A percentile compares a stretch with the other conserved stretches of the same genome.
phyloP scores from a whole-genome alignment of 1,139 yeast species.

The Yamadazyma triangularis region DNA sequence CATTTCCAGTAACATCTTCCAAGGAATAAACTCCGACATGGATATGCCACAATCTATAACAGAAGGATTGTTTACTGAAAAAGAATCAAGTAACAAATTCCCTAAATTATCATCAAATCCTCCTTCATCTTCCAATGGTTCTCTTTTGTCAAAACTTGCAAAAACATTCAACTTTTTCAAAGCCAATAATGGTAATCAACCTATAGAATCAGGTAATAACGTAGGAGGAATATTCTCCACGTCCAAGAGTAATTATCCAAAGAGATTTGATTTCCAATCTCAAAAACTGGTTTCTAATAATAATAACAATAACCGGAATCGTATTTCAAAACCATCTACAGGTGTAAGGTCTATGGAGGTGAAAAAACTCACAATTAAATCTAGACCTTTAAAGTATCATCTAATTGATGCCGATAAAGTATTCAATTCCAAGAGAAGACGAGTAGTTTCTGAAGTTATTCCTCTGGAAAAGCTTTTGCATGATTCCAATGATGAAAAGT shows the following conservation, averaged over 20 bases:
- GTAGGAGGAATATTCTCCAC: constrained; percentile 11
- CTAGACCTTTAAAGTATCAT: constrained; percentile 41
- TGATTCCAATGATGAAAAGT: constrained; percentile 13
- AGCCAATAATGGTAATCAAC: constrained; percentile 3
- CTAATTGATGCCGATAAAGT: constrained; percentile 43
- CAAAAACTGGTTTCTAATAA: no score
- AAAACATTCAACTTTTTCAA: constrained; percentile 34
- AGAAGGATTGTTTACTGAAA: not conserved
- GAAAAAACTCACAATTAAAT: constrained; percentile 35
- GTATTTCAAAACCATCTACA: constrained; percentile 11
- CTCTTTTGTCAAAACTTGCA: constrained; percentile 34
- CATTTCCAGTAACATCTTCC: not conserved
- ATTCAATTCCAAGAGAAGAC: constrained; percentile 28
- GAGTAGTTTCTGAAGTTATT: constrained; percentile 19
- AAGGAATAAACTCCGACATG: not conserved
- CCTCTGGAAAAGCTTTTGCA: constrained; percentile 9
- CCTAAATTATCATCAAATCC: not conserved
- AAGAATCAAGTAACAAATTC: no score
- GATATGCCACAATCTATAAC: constrained; percentile 1
- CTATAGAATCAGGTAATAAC: constrained; percentile 2
- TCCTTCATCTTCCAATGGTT: constrained; percentile 16
- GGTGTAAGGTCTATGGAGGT: constrained; percentile 15
- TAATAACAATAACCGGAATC: constrained; percentile 4
- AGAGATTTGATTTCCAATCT: constrained; percentile 3
- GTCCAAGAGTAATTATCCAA: constrained; percentile 10